Percentiles rank a stretch among this genome's conserved stretches.
phyloP scores from a whole-genome alignment of 495 filamentous ascomycete species.

The Apiosordaria backusii region DNA sequence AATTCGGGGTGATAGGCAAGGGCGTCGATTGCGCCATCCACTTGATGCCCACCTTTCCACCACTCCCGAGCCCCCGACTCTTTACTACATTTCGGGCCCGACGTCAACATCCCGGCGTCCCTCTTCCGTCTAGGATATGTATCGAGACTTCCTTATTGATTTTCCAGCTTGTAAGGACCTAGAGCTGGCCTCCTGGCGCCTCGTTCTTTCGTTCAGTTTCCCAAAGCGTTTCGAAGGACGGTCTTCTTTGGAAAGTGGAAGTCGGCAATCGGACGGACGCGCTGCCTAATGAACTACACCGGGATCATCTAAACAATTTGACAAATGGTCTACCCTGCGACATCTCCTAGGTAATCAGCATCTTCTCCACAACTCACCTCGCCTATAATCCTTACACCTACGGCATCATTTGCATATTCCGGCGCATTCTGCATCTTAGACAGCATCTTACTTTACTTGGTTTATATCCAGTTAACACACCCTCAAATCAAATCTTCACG shows the following conservation, averaged over 20 bases:
- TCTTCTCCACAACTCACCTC: not conserved
- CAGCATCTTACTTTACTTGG: not conserved
- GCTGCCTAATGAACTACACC: not conserved
- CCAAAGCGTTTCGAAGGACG: not conserved
- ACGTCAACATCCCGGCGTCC: not conserved
- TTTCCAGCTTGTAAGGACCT: not conserved
- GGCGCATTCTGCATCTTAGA: not conserved
- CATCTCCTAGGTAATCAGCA: not conserved
- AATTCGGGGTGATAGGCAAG: slow-evolving; percentile 20
- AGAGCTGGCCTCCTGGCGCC: slow-evolving; percentile 6
- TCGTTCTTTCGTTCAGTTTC: not conserved
- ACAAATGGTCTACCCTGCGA: not conserved
- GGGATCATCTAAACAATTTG: not conserved
- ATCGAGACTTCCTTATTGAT: not conserved
- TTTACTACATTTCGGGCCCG: not conserved
- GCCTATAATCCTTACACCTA: not conserved
- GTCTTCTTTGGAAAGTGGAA: not conserved
- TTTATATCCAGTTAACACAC: not conserved
- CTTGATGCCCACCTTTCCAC: slow-evolving; percentile 17
- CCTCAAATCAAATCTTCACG: not conserved
- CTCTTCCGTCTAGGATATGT: not conserved
- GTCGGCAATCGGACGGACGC: not conserved
- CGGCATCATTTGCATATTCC: not conserved
- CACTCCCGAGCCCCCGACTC: slow-evolving; percentile 11
- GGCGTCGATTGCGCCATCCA: slow-evolving; percentile 31